These are phyloP conservation scores for Eutypella sp. DNA, from an alignment of 2,329 filamentous ascomycete species.

Conservation along the genomic window DNA sequence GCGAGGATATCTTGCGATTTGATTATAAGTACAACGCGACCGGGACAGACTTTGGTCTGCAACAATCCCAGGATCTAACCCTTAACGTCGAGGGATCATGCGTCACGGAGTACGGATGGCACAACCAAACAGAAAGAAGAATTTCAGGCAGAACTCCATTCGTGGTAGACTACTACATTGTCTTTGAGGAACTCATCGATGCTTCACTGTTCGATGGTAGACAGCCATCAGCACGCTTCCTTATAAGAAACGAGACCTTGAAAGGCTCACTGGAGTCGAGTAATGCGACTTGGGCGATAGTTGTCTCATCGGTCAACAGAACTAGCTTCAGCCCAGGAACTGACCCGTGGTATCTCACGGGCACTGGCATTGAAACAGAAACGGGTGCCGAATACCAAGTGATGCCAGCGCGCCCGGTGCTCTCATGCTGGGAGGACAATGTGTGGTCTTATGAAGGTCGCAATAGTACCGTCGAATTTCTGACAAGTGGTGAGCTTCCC, in stretches of 20 bases:
- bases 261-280: conserved; percentile 6
- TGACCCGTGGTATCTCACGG: conserved; percentile 20
- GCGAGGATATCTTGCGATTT: conserved; percentile 14
- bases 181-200: neutral
- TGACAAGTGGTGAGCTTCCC: conserved; percentile 12
- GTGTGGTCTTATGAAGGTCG: conserved; percentile 20
- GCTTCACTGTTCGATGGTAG: conserved; percentile 8
- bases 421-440: conserved; percentile 23
- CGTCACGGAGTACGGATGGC: conserved; percentile 24
- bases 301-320: conserved; percentile 22
- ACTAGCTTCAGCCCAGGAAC: conserved; percentile 19
- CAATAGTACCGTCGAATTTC: conserved; percentile 13
- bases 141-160: neutral
- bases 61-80: conserved; percentile 17
- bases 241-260: neutral
- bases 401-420: conserved; percentile 13
- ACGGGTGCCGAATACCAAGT: conserved; percentile 12
- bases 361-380: neutral
- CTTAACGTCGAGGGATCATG: conserved; percentile 22
- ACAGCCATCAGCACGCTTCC: conserved; percentile 4
- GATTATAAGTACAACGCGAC: conserved; percentile 20
- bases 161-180: conserved; percentile 4
- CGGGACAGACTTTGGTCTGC: conserved; percentile 23
- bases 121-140: conserved; percentile 5
- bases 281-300: conserved; percentile 20